A percentile compares a stretch with the other conserved stretches of the same genome.
Conservation (phyloP, 176 grass and related monocot species). For the Avena eriantha region DNA sequence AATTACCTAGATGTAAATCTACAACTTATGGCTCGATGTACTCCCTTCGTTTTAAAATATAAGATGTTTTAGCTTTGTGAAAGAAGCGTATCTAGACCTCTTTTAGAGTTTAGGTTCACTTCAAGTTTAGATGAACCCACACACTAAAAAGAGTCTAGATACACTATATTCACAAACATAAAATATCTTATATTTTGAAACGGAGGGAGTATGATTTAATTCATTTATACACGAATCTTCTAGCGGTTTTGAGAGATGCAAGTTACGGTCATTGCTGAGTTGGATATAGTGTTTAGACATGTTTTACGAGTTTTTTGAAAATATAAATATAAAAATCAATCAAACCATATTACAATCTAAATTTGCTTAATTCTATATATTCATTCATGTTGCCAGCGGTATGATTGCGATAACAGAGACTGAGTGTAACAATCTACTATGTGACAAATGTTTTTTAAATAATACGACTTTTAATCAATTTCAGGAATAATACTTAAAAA, state of each 20-base stretch:
- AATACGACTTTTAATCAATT: too few relatives aligned
- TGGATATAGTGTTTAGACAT: neutral
- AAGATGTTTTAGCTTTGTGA: too few relatives aligned
- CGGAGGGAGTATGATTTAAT: neutral
- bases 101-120: too few relatives aligned
- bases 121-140: too few relatives aligned
- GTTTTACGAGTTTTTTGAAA: neutral
- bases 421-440: neutral
- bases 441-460: neutral
- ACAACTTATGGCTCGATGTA: neutral
- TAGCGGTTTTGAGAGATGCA: too few relatives aligned
- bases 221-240: too few relatives aligned
- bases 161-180: too few relatives aligned
- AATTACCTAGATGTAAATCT: neutral
- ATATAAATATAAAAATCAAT: neutral
- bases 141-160: too few relatives aligned
- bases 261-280: neutral
- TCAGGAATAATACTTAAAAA: too few relatives aligned
- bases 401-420: neutral
- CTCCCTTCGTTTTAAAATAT: too few relatives aligned
- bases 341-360: neutral
- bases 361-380: neutral
- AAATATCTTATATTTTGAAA: too few relatives aligned
- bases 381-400: neutral
- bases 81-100: too few relatives aligned